Evolutionary conservation across 2,329 filamentous ascomycete genomes (phyloP).

Genomic region (Fusarium devonianum): DNA sequence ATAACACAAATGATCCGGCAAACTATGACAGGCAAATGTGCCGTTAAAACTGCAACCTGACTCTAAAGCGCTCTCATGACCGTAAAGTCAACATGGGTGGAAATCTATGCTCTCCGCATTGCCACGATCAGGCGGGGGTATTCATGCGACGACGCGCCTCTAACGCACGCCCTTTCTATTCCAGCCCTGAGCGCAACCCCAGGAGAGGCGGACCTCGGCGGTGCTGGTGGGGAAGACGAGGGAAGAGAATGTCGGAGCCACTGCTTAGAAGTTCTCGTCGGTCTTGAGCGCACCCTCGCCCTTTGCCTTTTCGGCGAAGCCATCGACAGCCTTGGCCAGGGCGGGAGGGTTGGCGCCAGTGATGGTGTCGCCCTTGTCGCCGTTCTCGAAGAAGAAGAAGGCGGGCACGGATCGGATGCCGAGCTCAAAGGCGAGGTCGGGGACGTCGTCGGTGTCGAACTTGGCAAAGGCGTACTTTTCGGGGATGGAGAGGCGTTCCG

Average conservation of each 20-base stretch:
- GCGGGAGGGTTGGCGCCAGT: slow-evolving; percentile 49
- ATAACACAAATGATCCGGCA: no score
- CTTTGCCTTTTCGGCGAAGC: slow-evolving; percentile 39
- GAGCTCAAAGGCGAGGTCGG: slow-evolving; percentile 58
- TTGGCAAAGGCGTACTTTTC: slow-evolving; percentile 62
- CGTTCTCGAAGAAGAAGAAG: slow-evolving; percentile 67
- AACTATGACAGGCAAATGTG: no score
- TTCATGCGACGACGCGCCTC: no score
- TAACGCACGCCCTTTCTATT: no score
- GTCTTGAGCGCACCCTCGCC: slow-evolving; percentile 23
- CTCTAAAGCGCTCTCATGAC: no score
- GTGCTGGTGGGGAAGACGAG: slow-evolving; percentile 1
- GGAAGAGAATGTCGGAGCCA: no score
- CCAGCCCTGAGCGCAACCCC: no score
- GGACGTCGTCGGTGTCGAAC: slow-evolving; percentile 64
- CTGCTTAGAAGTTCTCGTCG: slow-evolving; percentile 32
- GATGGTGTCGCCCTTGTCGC: slow-evolving; percentile 55
- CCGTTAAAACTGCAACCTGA: no score
- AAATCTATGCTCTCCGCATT: no score
- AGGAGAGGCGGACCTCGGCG: no score
- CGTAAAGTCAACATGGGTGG: no score
- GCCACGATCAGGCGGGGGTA: no score
- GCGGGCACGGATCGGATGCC: slow-evolving; percentile 64
- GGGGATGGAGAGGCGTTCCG: slow-evolving; percentile 47
- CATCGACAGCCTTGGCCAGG: slow-evolving; percentile 43